Percentiles rank a stretch among this genome's conserved stretches.
phyloP scores from a whole-genome alignment of 306 rosid species.

The Vicia villosa region DNA sequence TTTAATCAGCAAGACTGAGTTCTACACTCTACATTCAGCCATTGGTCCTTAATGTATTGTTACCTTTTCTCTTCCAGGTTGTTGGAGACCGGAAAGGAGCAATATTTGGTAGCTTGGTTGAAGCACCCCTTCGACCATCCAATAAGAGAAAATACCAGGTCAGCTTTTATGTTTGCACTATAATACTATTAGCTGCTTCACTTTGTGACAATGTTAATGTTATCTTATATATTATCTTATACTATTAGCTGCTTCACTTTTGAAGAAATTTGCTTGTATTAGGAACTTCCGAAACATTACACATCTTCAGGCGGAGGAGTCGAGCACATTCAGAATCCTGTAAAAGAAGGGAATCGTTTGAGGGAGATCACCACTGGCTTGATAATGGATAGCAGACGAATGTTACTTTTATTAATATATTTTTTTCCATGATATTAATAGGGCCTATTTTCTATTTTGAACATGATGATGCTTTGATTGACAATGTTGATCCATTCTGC shows the following conservation, averaged over 20 bases:
- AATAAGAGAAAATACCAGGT: conserved; percentile 89
- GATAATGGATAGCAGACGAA: conserved; percentile 33
- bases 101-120: conserved; percentile 91
- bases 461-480: too few relatives aligned
- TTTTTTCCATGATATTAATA: conserved; percentile 40
- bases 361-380: conserved; percentile 32
- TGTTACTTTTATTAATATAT: conserved; percentile 35
- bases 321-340: conserved; percentile 31
- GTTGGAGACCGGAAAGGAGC: conserved; percentile 91
- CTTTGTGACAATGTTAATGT: conserved; percentile 5
- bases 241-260: too few relatives aligned
- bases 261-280: conserved; percentile 69
- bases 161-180: conserved; percentile 9
- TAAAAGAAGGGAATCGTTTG: conserved; percentile 37
- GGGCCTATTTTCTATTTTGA: too few relatives aligned
- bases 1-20: conserved; percentile 21
- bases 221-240: conserved; percentile 4
- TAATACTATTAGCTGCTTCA: conserved; percentile 23
- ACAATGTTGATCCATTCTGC: too few relatives aligned
- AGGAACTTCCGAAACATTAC: conserved; percentile 53
- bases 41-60: conserved; percentile 27
- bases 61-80: conserved; percentile 56
- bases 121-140: conserved; percentile 83
- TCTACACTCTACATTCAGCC: not conserved
- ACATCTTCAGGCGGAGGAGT: conserved; percentile 44